A percentile compares a stretch with the other conserved stretches of the same genome.
These are phyloP conservation scores for Xylaria digitata DNA, from an alignment of 2,329 filamentous ascomycete genomes.

Conservation along the genomic window DNA sequence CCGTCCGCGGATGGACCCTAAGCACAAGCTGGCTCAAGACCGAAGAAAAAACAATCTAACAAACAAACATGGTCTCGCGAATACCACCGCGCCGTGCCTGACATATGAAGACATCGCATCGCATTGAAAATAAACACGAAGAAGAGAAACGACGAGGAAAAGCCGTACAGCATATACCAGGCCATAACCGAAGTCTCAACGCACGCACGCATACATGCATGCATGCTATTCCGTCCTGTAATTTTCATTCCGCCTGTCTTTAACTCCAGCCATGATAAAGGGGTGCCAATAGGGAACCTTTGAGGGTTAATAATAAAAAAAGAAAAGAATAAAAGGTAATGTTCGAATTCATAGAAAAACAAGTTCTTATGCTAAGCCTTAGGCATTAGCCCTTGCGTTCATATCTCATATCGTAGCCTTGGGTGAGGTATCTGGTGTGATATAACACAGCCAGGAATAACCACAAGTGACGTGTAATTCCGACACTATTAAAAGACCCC, in stretches of 20 bases:
- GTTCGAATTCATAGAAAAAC: not conserved
- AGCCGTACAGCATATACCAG: not conserved
- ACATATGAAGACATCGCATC: not conserved
- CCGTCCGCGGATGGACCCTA: too few relatives aligned
- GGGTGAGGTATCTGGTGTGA: not conserved
- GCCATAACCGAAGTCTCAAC: too few relatives aligned
- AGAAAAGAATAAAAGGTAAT: not conserved
- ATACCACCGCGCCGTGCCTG: not conserved
- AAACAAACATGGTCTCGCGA: not conserved
- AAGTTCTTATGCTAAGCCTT: not conserved
- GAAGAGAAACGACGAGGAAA: not conserved
- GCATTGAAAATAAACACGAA: not conserved
- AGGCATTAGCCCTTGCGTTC: not conserved
- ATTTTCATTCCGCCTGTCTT: not conserved
- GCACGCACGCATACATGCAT: too few relatives aligned
- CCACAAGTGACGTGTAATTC: not conserved
- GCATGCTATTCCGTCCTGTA: not conserved
- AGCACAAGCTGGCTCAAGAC: too few relatives aligned
- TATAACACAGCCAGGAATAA: not conserved
- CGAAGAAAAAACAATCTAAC: not conserved
- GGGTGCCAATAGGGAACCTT: not conserved
- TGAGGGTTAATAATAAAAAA: too few relatives aligned
- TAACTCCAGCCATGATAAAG: not conserved
- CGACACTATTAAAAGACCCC: not conserved
- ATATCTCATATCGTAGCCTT: not conserved